Evolutionary conservation across 2,329 filamentous ascomycete genomes (phyloP), one percentile per base, ranked within the genome.

Genomic region (Pseudopithomyces maydicus): DNA sequence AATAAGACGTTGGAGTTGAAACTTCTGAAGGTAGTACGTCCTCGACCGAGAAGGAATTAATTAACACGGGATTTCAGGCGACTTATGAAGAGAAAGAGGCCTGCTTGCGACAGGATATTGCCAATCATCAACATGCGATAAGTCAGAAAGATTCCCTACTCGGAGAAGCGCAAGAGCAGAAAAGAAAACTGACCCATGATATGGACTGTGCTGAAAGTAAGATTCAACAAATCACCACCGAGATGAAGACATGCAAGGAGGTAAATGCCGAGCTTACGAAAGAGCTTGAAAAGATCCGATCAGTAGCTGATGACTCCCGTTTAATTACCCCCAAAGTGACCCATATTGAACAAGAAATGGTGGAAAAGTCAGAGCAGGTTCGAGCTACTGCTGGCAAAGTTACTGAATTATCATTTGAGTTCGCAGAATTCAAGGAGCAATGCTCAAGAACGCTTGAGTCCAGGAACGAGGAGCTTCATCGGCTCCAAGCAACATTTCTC

Each of bases 31-130:
- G 59, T 62, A 46, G 49, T 36, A 17, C 15, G 14, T 11, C 14
- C 7, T 8, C 10, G 33, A 1, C 45, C 59, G n/a, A 12, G 52
- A 35, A 26, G 26, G 58, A 7, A 50, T 62, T 10, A 43, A 47
- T 32, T 49, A 60, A 29, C 48, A 65, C 4, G 26, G 32, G 2
- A 14, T 58, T 36, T 14, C 36, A 52, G 11, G 55, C 58, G 20
- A 42, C 39, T 1, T 48, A 65, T 6, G 33, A 46, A 1, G 61
- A 69, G 29, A 58, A 58, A 22, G 57, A 70, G 23, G 57, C 49
- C 11, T 23, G n/a, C 8, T 58, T 59, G 10, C 44, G 49, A 8
- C 65, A 58, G 19, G 52, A 66, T 11, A 54, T 69, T 5, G 59
- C 63, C 47, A 54, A 56, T 19, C 43, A 67, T 4, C 59, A 43